Evolutionary conservation across 2,329 filamentous ascomycete genomes (phyloP).

Genomic region (Epichloe uncinata): DNA sequence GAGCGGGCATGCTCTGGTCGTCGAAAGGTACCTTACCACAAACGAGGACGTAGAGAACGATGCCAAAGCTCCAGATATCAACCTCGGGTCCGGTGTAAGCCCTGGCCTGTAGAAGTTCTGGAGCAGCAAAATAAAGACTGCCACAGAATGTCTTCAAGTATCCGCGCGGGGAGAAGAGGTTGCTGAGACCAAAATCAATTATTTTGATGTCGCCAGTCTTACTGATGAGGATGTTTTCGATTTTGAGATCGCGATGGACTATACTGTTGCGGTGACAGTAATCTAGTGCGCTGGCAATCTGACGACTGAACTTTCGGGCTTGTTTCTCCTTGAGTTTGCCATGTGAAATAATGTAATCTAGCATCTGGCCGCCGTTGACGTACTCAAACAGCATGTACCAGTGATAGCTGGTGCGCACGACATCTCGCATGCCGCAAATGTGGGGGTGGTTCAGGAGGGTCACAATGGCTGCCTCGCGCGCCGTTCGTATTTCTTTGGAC

Average conservation of each 20-base stretch:
- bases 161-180: conserved; percentile 74
- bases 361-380: conserved; percentile 97
- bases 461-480: conserved; percentile 90
- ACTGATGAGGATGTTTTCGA: conserved; percentile 98
- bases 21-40: conserved; percentile 98
- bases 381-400: conserved; percentile 99
- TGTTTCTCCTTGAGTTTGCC: conserved; percentile 97
- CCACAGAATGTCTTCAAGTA: conserved; percentile 95
- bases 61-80: conserved; percentile 97
- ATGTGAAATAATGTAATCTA: conserved; percentile 98
- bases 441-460: conserved; percentile 89
- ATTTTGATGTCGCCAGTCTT: conserved; percentile 99
- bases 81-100: conserved; percentile 95
- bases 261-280: conserved; percentile 98
- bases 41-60: conserved; percentile 91
- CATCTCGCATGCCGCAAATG: conserved; percentile 90
- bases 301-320: conserved; percentile 90
- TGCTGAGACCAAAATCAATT: conserved; percentile 96
- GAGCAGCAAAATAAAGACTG: conserved; percentile 93
- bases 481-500: conserved; percentile 90
- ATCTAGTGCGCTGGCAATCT: conserved; percentile 91
- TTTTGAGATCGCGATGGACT: conserved; percentile 93
- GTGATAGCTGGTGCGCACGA: conserved; percentile 90
- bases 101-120: conserved; percentile 83
- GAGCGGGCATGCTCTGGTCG: conserved; percentile 95